Conservation (phyloP, 768 basidiomycete genomes). For the Collybia mongolica region DNA sequence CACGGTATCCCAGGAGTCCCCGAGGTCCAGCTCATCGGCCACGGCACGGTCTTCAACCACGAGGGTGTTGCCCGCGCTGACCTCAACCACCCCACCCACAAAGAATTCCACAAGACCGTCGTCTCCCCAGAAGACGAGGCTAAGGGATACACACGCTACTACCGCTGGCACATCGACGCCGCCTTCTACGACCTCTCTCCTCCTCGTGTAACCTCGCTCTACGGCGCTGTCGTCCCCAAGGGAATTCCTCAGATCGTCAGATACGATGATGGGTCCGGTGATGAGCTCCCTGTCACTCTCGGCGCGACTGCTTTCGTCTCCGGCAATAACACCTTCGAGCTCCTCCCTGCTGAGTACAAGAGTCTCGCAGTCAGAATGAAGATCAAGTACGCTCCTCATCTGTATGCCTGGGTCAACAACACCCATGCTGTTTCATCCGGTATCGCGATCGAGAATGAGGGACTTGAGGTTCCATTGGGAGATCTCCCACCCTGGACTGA, state of each 20-base stretch:
- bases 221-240: conserved; percentile 69
- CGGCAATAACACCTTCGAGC: conserved; percentile 81
- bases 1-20: conserved; percentile 88
- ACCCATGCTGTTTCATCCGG: conserved; percentile 77
- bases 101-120: conserved; percentile 80
- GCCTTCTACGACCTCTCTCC: conserved; percentile 76
- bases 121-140: conserved; percentile 74
- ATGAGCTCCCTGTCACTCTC: conserved; percentile 77
- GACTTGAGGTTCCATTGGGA: conserved; percentile 59
- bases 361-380: conserved; percentile 76
- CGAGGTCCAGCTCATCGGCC: conserved; percentile 91
- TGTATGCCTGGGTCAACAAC: conserved; percentile 88
- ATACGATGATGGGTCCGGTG: conserved; percentile 87
- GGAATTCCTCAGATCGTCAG: conserved; percentile 63
- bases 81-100: conserved; percentile 85
- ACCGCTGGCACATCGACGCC: conserved; percentile 92
- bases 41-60: conserved; percentile 76
- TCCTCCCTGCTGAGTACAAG: conserved; percentile 69
- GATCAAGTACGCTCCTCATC: conserved; percentile 81
- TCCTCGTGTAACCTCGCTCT: conserved; percentile 83
- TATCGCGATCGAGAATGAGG: conserved; percentile 78
- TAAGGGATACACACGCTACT: conserved; percentile 76
- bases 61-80: conserved; percentile 75
- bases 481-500: conserved; percentile 86
- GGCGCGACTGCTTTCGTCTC: conserved; percentile 85